Base-by-base conservation (phyloP, 768 basidiomycete genomes). In the Trametes punicea region DNA sequence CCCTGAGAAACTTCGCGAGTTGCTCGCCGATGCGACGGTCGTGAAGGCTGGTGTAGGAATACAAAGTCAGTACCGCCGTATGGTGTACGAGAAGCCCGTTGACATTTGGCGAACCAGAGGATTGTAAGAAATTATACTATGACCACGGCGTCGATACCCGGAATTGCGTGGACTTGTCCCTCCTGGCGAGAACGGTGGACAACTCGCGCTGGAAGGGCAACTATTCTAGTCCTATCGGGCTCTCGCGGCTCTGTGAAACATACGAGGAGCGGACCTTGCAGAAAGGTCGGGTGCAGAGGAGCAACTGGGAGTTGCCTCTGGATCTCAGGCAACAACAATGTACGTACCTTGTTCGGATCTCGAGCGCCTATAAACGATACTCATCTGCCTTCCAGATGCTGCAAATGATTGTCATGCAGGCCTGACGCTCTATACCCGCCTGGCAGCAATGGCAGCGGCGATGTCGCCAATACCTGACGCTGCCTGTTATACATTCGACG, bases 1-100 rank as follows among this genome's bases (percentile, higher is more conserved):
- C 60, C 59, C 46, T 0, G 62, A 58, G 29, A 77, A 71, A 51
- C 76, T 91, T 1, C 72, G 64, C 40, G 63, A 74, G 3, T 58
- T 92, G 26, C 76, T 92, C 13, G 73, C 73, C 55, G 77, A 82
- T 52, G 68, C 81, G 0, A 65, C 66, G n/a, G 76, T 81, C 50
- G 67, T 78, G 56, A 92, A 92, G 69, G 78, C 81, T 7, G 90
- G 90, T 20, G 87, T 90, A 48, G 83, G 76, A 23, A 90, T 91
- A n/a, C 82, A 83, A 72, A 65, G 90, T 86, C 62, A 51, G 60
- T 65, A 26, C 33, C 10, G 3, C 15, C 16, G 4, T 8, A 16
- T 45, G 0, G 18, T 27, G 11, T 47, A 21, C 7, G 6, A 34
- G 29, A 4, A 6, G 26, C 2, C 21, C 18, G 9, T 26, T 52